phyloP scores from a whole-genome alignment of 2,329 filamentous ascomycete species.

The Colletotrichum lindemuthianum region DNA sequence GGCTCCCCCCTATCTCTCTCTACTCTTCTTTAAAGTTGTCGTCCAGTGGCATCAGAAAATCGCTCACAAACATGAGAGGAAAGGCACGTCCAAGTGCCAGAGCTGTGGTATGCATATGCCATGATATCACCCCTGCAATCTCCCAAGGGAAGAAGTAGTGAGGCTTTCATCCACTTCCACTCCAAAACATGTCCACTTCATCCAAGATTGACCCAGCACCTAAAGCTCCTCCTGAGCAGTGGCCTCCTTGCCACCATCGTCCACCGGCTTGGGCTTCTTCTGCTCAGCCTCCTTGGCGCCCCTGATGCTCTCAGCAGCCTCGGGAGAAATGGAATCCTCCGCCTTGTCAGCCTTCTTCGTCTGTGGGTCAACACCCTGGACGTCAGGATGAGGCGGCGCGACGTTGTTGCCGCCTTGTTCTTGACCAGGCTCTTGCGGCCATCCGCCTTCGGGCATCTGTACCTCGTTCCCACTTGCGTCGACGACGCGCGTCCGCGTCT shows the following conservation, averaged over 20 bases:
- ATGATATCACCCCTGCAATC: too few relatives aligned
- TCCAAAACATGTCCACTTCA: background rate
- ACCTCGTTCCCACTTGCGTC: slow-evolving; percentile 85
- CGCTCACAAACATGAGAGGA: too few relatives aligned
- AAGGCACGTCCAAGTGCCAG: too few relatives aligned
- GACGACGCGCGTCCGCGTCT: slow-evolving; percentile 89
- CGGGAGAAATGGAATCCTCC: slow-evolving; percentile 52
- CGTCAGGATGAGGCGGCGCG: slow-evolving; percentile 69
- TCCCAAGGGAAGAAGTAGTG: too few relatives aligned
- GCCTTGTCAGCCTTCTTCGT: slow-evolving; percentile 57
- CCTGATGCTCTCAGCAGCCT: slow-evolving; percentile 61
- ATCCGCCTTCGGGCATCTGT: slow-evolving; percentile 53
- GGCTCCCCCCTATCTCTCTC: too few relatives aligned
- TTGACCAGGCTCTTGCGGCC: slow-evolving; percentile 41
- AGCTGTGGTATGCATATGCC: too few relatives aligned
- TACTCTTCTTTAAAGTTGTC: too few relatives aligned
- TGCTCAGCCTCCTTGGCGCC: slow-evolving; percentile 68
- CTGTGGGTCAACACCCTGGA: slow-evolving; percentile 69
- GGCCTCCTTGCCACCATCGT: slow-evolving; percentile 67
- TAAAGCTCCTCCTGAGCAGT: slow-evolving; percentile 54
- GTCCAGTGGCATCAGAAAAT: too few relatives aligned
- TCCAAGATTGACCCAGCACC: slow-evolving; percentile 1
- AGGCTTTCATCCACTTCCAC: too few relatives aligned
- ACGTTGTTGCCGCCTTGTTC: slow-evolving; percentile 51
- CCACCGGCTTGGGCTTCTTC: slow-evolving; percentile 69